Evolutionary conservation across 306 rosid genomes (phyloP).

Genomic region (Quercus engelmannii): DNA sequence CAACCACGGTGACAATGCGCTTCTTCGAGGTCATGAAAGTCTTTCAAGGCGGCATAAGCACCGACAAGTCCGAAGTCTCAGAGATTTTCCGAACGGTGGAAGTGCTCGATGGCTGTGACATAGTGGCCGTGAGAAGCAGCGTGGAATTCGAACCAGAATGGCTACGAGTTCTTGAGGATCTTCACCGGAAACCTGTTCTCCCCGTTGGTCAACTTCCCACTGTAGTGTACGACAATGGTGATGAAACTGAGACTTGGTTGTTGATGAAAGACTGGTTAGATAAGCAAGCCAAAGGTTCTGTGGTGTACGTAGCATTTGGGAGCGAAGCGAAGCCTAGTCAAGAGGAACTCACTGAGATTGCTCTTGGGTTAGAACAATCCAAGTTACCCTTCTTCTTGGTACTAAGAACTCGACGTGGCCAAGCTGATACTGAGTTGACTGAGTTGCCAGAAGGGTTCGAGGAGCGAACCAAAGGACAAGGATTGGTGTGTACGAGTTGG

Average conservation of each 20-base stretch:
- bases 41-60: not conserved
- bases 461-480: constrained; percentile 4
- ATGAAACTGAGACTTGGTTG: no score
- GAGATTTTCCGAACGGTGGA: not conserved
- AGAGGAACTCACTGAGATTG: no score
- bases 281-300: constrained; percentile 2
- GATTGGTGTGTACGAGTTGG: constrained; percentile 40
- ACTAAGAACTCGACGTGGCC: constrained; percentile 2
- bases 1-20: no score
- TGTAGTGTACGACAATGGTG: no score
- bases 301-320: no score
- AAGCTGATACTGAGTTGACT: not conserved
- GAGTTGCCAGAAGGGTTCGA: constrained; percentile 38
- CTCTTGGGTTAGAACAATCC: not conserved
- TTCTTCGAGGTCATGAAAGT: no score
- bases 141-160: constrained; percentile 12
- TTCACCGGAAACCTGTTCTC: no score
- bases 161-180: constrained; percentile 5
- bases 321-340: no score
- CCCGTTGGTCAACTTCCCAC: no score
- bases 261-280: constrained; percentile 29
- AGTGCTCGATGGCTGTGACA: not conserved
- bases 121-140: constrained; percentile 5
- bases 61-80: not conserved
- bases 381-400: constrained; percentile 40